Evolutionary conservation across 176 grass and related monocot species (phyloP), one percentile per base, ranked within the genome.

Genomic region (Pontederia paniculata): DNA sequence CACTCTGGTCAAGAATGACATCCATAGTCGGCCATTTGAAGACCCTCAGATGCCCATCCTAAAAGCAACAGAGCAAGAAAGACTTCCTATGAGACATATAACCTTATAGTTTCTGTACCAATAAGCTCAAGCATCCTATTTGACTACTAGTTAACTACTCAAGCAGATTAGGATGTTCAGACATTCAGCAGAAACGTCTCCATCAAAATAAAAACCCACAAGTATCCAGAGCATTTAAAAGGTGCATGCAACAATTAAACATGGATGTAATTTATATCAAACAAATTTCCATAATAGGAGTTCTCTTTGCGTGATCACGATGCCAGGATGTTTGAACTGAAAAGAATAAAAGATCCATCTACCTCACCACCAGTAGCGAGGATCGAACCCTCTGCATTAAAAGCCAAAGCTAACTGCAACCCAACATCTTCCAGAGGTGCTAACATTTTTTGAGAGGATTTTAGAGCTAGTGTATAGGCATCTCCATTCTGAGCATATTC

Each of bases 1-100:
- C 83, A 60, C 64, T 50, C 82, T 91, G 83, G 84, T 77, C 61
- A 19, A 98, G 72, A 77, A 91, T 43, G 11, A 31, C 80, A 17
- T 63, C 87, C 80, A 98, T 84, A 14, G 56, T 23, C 50, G 86
- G 87, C 93, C 93, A 98, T 68, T 88, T 91, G 57, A 98, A 91
- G 15, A 91, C 75, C 70, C 80, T 81, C 68, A 98, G 80, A 80
- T 84, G 73, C 13, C 93, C 93, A 43, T 98, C 93, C 93, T 98
- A 70, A 6, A 76, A 12, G 17, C 23, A 13, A 43, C 17, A 17
- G 25, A 5, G 62, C 9, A 76, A 7, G 61, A 74, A 71, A 61
- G 25, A 20, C 48, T 57, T 14, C 21, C 9, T 17, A 22, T 66
- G 11, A 18, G 25, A 12, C 28, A 17, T 17, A 19, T 11, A 43